These are phyloP conservation scores for Backusella tuberculispora DNA, from an alignment of 192 early-diverging fungal species.

Conservation along the genomic window DNA sequence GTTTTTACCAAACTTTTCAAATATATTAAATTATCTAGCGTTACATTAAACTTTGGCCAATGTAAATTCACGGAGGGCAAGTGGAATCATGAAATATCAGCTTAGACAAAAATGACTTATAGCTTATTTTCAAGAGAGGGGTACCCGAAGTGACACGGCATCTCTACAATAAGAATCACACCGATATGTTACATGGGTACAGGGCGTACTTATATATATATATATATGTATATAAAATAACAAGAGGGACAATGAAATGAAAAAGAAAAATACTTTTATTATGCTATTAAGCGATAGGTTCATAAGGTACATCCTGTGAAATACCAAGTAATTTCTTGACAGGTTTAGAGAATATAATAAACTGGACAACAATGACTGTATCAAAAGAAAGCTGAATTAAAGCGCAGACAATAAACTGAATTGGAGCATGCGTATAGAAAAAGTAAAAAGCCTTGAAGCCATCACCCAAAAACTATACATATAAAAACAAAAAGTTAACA, in stretches of 20 bases:
- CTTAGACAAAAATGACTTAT: neutral
- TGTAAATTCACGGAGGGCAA: neutral
- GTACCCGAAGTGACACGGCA: too few species aligned
- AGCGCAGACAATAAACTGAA: conserved; percentile 61
- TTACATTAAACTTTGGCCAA: conserved; percentile 1
- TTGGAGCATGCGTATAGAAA: conserved; percentile 48
- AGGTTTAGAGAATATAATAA: conserved; percentile 50
- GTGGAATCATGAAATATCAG: neutral
- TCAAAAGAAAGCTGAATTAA: conserved; percentile 59
- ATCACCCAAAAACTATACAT: conserved; percentile 55
- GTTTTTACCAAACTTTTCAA: neutral
- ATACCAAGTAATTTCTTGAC: conserved; percentile 17
- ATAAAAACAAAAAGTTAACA: neutral
- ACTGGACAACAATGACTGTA: conserved; percentile 51
- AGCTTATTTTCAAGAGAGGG: too few species aligned
- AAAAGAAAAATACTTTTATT: neutral
- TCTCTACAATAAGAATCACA: too few species aligned
- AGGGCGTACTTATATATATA: neutral
- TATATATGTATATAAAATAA: neutral
- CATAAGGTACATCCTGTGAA: conserved; percentile 3
- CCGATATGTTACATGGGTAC: too few species aligned
- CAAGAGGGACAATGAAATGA: neutral
- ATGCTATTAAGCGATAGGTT: conserved; percentile 14
- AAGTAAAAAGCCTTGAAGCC: conserved; percentile 63
- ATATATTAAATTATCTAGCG: neutral